Evolutionary conservation across 345 rosid genomes (phyloP).

Genomic region (Clausena lansium): DNA sequence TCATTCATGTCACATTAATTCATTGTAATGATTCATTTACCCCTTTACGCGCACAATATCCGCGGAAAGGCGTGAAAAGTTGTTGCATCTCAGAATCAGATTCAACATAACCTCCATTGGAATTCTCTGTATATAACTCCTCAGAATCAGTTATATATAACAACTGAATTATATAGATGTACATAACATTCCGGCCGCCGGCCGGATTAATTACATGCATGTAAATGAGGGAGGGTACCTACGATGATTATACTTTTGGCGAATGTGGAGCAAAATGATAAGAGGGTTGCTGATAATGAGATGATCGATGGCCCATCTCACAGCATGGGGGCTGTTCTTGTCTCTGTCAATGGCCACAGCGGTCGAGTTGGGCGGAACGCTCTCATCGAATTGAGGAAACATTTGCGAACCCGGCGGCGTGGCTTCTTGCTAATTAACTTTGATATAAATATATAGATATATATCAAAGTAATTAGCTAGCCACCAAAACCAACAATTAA

Average conservation of each 20-base stretch:
- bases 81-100: constrained; percentile 36
- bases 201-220: too few species aligned
- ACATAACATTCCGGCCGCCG: background rate
- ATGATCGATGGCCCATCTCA: constrained; percentile 87
- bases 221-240: constrained; percentile 41
- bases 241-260: constrained; percentile 48
- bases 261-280: constrained; percentile 62
- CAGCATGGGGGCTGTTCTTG: constrained; percentile 77
- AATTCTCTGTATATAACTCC: constrained; percentile 26
- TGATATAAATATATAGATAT: too few species aligned
- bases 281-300: constrained; percentile 39
- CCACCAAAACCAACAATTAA: too few species aligned
- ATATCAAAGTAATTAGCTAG: too few species aligned
- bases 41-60: constrained; percentile 84
- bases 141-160: background rate
- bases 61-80: constrained; percentile 66
- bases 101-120: constrained; percentile 23
- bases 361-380: constrained; percentile 41
- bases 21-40: constrained; percentile 27
- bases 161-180: background rate
- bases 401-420: constrained; percentile 16
- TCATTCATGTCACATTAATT: background rate
- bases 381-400: constrained; percentile 36
- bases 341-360: constrained; percentile 79
- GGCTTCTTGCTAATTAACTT: background rate